phyloP scores from a whole-genome alignment of 805 yeast genomes.

The fission yeast (Schizosaccharomyces pombe) region ASM294v3 CU329670.1:5013001-5013500 shows the following conservation, averaged over 20 bases:
- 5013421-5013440: not conserved
- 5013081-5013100: conserved; percentile 33
- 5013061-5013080: conserved; percentile 14
- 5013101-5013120: conserved; percentile 69
- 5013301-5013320: conserved; percentile 44
- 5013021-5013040: not conserved
- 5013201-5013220: conserved; percentile 10
- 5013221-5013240: conserved; percentile 14
- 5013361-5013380: conserved; percentile 41
- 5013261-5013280: conserved; percentile 43
- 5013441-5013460: conserved; percentile 4
- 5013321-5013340: conserved; percentile 42
- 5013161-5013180: conserved; percentile 57
- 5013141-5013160: conserved; percentile 16
- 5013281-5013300: not conserved
- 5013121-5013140: conserved; percentile 33
- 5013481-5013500: conserved; percentile 77
- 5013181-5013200: conserved; percentile 37
- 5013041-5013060: not conserved
- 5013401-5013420: not conserved
- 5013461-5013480: conserved; percentile 45
- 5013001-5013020: not conserved
- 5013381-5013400: not conserved
- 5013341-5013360: conserved; percentile 62
- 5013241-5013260: conserved; percentile 42